Evolutionary conservation across 2,329 filamentous ascomycete species (phyloP).

Genomic region (Aspergillus neotritici): DNA sequence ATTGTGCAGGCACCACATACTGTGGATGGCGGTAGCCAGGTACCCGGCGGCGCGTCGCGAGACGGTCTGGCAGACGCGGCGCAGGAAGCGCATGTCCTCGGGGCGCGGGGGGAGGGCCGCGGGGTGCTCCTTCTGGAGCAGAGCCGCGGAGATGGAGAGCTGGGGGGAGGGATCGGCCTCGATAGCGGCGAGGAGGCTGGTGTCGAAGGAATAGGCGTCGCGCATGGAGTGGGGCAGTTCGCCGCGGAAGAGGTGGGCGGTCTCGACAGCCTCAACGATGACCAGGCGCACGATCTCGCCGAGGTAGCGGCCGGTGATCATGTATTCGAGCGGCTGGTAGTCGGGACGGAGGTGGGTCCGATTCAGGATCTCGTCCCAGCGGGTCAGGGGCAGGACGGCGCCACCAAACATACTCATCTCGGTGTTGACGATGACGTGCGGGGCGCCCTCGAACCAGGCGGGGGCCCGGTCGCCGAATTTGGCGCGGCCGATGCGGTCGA

Average conservation of each 20-base stretch:
- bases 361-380: slow-evolving; percentile 59
- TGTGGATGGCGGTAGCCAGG: slow-evolving; percentile 58
- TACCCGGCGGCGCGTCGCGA: slow-evolving; percentile 57
- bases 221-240: slow-evolving; percentile 50
- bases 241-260: slow-evolving; percentile 52
- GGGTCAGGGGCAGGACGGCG: slow-evolving; percentile 52
- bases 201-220: slow-evolving; percentile 56
- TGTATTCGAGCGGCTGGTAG: slow-evolving; percentile 61
- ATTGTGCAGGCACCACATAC: slow-evolving; percentile 54
- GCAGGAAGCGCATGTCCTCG: slow-evolving; percentile 52
- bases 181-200: slow-evolving; percentile 53
- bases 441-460: slow-evolving; percentile 52
- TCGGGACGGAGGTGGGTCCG: slow-evolving; percentile 52
- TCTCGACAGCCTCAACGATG: slow-evolving; percentile 54
- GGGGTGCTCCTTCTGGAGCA: slow-evolving; percentile 50
- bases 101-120: slow-evolving; percentile 42
- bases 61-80: slow-evolving; percentile 48
- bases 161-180: slow-evolving; percentile 43
- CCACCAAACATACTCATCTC: slow-evolving; percentile 62
- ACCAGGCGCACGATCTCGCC: slow-evolving; percentile 60
- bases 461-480: slow-evolving; percentile 54
- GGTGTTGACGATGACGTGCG: slow-evolving; percentile 59
- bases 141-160: slow-evolving; percentile 35
- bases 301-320: slow-evolving; percentile 59
- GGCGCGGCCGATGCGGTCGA: slow-evolving; percentile 46